Evolutionary conservation across 1,284 basidiomycete species (phyloP), one percentile per base, ranked within the genome.

Genomic region (Moesziomyces parantarcticus): DNA sequence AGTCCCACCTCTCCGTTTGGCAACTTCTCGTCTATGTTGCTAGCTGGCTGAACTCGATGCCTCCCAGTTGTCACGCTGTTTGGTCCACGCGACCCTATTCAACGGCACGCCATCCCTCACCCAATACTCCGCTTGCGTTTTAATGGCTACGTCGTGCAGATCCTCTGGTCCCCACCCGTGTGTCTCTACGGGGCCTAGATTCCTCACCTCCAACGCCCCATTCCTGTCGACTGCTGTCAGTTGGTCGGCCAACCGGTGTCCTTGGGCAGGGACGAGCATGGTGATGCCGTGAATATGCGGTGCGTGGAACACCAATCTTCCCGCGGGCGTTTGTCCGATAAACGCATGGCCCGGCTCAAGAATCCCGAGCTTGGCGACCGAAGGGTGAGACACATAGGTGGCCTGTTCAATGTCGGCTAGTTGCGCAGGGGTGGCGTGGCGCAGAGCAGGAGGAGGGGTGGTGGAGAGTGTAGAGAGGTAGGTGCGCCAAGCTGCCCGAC

Each of bases 111-210:
- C 7, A 5, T 52, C 50, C 4, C 32, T 22, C 2, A 52, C 26
- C 41, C 44, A 6, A 18, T 16, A 52, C 1, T 10, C 41, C 7
- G 34, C 14, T 3, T 25, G 20, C 5, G 29, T 6, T 14, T 34
- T 20, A n/a, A 52, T 44, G 41, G 50, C 50, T 3, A 52, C 36
- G 29, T 44, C 25, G 22, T 21, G 20, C 18, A 21, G 9, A 20
- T 52, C 41, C 20, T 23, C 22, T 8, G 50, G 50, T 22, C 41
- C 50, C n/a, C 13, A 34, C 16, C 50, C 50, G 9, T n/a, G 41
- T 3, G 29, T 14, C 6, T 43, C 22, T 7, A 18, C 18, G 11
- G 14, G 18, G 4, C 36, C 36, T 6, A 6, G 18, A 18, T 39
- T 16, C 3, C 16, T 18, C 36, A 39, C 36, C 6, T 39, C 36